Evolutionary conservation across 169 alveolate genomes (phyloP), one percentile per base, ranked within the genome.

Genomic region (Theileria luwenshuni): DNA sequence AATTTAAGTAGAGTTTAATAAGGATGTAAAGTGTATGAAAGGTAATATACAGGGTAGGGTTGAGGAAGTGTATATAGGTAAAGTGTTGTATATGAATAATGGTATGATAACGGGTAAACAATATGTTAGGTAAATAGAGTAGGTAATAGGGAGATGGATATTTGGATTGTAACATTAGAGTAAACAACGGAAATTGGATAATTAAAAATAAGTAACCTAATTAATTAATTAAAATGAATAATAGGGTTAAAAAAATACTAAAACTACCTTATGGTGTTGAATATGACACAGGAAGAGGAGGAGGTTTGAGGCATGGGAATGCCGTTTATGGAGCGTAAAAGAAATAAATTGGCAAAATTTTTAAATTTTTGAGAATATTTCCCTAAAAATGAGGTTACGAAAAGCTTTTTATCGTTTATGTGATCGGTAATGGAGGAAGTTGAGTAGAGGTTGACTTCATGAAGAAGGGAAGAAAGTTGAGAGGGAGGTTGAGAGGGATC

Each of bases 271-370:
- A 51, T 30, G n/a, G 79, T 28, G 28, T 32, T 59, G 21, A 19
- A 69, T 61, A 69, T 69, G 19, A 27, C 47, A 42, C 77, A 69
- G 30, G 19, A 25, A 27, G 7, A 21, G 23, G 43, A 19, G 32
- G 74, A 69, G 43, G 47, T 54, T 27, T 28, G n/a, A 19, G 63
- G 61, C 47, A 69, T 23, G 19, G 77, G 77, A 27, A 69, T 69
- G 32, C 79, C 79, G 47, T 69, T 69, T 58, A 69, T 62, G 10
- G 77, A 64, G 35, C 74, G 21, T 33, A 64, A 23, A 25, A 64
- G 19, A 33, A 21, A 47, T 64, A 64, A 27, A 2, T 23, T 64
- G 60, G 74, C 74, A 49, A 21, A 25, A 43, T 51, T 51, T 27
- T 64, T 64, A 25, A 51, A 27, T 33, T 64, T 64, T 42, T 6